Conservation (phyloP, 257 asterid species). For the Ilex aquifolium region DNA sequence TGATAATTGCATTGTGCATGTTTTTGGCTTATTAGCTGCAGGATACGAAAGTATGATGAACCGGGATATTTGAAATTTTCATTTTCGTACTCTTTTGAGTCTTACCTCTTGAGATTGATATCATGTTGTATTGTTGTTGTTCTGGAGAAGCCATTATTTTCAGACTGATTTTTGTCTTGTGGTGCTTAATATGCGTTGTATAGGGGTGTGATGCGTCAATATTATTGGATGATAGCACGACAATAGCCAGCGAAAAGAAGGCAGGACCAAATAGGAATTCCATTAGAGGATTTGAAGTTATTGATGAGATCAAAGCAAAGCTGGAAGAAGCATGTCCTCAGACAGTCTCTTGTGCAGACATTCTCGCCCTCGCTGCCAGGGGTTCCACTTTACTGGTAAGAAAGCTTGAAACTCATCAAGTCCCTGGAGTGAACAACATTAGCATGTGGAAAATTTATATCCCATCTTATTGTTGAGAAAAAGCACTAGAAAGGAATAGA, state of each 20-base stretch:
- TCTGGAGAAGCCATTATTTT: not conserved
- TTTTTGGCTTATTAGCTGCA: no score
- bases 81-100: no score
- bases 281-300: conserved; percentile 61
- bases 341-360: conserved; percentile 76
- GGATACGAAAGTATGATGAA: no score
- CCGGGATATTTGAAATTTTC: no score
- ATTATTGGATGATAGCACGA: conserved; percentile 42
- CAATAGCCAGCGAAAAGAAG: conserved; percentile 56
- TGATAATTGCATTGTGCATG: not conserved
- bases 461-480: no score
- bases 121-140: no score
- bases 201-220: conserved; percentile 86
- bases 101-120: no score
- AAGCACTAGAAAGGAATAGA: no score
- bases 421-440: no score
- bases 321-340: conserved; percentile 71
- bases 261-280: conserved; percentile 68
- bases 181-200: no score
- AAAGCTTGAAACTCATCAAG: not conserved
- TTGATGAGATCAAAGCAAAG: conserved; percentile 65
- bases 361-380: conserved; percentile 72
- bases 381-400: conserved; percentile 56
- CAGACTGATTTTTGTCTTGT: not conserved
- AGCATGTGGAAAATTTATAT: no score